Evolutionary conservation across 148 eudicot genomes (phyloP), one percentile per base, ranked within the genome.

Genomic region (Simmondsia chinensis): DNA sequence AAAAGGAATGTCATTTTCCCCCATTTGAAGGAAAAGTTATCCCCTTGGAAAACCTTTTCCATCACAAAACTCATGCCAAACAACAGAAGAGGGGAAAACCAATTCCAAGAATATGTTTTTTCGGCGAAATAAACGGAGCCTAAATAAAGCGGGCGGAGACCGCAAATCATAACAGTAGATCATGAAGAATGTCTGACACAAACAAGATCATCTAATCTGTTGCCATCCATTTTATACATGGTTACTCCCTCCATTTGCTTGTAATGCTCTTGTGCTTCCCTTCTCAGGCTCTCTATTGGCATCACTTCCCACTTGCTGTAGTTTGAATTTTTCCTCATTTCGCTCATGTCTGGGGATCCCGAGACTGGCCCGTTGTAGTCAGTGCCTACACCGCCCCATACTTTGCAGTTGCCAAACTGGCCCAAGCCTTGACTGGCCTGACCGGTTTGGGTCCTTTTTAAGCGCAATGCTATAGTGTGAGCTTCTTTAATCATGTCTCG

Each of bases 171-270:
- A n/a, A n/a, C n/a, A n/a, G 29, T 48, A 29, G 83, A 65, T 61
- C 60, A 41, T 16, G 19, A 61, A 13, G 79, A 32, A 73, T 91
- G 97, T 47, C 66, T 63, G 19, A 91, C 76, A 46, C 97, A 91
- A 13, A 91, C 95, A 40, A 91, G 69, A 66, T 91, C 97, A 30
- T 91, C 95, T 66, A 91, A 56, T 64, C 72, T 91, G 29, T 91
- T 91, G 30, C 97, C 97, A 63, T 91, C 97, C 73, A 91, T 80
- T 64, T 91, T 91, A 59, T 91, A 91, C 41, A 84, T 55, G 10
- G 86, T 62, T 32, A 76, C 83, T 7, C 88, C 72, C 33, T 91
- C 71, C 95, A 91, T 91, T 61, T 91, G 94, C 60, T 24, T 61
- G 61, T 61, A 79, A 63, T 91, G 73, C 52, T 82, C 75, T 32